These are phyloP conservation scores for Neotropicomus parvogracilis DNA, from an alignment of 1,284 basidiomycete genomes.

Conservation along the genomic window DNA sequence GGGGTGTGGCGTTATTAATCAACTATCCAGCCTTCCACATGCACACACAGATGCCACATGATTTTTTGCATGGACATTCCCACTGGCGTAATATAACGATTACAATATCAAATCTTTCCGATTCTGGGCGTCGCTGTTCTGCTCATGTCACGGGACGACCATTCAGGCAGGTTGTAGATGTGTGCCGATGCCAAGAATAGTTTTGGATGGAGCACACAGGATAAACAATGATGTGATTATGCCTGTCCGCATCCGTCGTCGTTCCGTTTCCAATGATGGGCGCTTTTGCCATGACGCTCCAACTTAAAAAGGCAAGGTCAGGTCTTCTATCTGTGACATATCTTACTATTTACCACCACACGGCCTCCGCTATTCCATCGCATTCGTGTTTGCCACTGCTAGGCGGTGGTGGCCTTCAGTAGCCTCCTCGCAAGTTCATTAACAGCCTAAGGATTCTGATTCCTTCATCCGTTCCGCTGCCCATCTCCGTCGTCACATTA, in stretches of 20 bases:
- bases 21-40: conserved; percentile 3
- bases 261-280: conserved; percentile 15
- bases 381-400: background rate
- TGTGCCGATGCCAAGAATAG: conserved; percentile 3
- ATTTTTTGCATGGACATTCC: conserved; percentile 13
- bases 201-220: conserved; percentile 1
- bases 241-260: conserved; percentile 9
- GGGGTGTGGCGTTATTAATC: conserved; percentile 3
- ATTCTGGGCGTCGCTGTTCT: conserved; percentile 9
- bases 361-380: background rate
- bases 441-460: background rate
- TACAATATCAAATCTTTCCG: conserved; percentile 17
- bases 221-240: conserved; percentile 18
- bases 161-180: conserved; percentile 2
- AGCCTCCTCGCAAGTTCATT: background rate
- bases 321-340: background rate
- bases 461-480: background rate
- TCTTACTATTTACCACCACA: conserved; percentile 3
- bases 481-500: background rate
- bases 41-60: conserved; percentile 10
- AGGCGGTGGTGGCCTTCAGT: background rate
- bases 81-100: conserved; percentile 7
- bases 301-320: conserved; percentile 18
- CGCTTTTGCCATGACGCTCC: background rate
- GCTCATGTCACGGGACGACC: conserved; percentile 6